Percentiles rank a stretch among this genome's conserved stretches.
Conservation (phyloP, 1,284 basidiomycete genomes). For the Cystobasidium pallidum region DNA sequence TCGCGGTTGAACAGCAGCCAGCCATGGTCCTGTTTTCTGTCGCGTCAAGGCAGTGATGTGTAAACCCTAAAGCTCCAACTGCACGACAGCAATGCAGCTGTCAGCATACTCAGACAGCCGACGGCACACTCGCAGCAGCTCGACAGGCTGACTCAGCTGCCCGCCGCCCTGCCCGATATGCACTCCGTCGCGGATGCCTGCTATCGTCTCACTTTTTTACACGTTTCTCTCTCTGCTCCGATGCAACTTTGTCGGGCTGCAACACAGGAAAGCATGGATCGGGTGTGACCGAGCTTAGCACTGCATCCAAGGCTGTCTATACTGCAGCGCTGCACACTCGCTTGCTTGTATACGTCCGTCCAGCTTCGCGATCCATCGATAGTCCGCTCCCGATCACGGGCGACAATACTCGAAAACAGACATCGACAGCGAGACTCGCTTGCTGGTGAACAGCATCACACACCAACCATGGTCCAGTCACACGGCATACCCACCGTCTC, state of each 20-base stretch:
- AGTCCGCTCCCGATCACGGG: too few species aligned
- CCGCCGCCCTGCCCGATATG: too few species aligned
- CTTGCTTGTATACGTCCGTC: not conserved
- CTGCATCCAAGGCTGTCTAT: too few species aligned
- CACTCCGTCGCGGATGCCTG: not conserved
- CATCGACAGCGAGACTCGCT: not conserved
- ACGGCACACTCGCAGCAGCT: too few species aligned
- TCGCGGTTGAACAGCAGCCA: not conserved
- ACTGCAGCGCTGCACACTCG: not conserved
- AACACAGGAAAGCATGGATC: too few species aligned
- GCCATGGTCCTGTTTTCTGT: too few species aligned
- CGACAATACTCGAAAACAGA: not conserved
- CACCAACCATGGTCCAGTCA: conserved; percentile 11
- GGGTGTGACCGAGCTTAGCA: too few species aligned
- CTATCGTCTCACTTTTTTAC: not conserved
- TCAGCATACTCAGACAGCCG: too few species aligned
- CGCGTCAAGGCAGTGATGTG: too few species aligned
- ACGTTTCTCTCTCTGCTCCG: not conserved
- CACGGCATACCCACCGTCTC: conserved; percentile 34
- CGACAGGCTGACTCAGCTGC: too few species aligned
- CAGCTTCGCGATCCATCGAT: not conserved
- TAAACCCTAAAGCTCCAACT: too few species aligned
- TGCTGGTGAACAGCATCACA: not conserved
- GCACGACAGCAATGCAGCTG: too few species aligned
- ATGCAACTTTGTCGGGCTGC: not conserved